These are phyloP conservation scores for Tubosaeta sp. DNA, from an alignment of 768 basidiomycete genomes.

Conservation along the genomic window DNA sequence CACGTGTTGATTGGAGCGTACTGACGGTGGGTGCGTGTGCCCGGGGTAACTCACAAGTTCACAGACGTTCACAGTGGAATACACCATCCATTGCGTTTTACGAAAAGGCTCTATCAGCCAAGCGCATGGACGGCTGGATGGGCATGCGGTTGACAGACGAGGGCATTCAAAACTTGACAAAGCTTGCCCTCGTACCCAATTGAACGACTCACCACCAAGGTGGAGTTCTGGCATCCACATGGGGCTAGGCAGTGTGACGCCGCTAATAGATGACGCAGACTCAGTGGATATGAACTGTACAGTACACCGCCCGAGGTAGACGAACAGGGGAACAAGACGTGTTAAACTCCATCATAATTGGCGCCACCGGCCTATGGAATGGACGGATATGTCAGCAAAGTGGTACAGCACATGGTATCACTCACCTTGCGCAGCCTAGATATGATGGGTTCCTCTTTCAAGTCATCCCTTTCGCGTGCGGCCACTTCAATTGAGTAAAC, in stretches of 20 bases:
- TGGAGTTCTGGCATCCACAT: background rate
- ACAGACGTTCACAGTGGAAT: constrained; percentile 68
- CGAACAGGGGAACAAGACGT: constrained; percentile 10
- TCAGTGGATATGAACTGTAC: constrained; percentile 10
- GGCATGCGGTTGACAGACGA: constrained; percentile 76
- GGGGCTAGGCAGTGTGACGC: constrained; percentile 16
- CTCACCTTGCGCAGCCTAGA: constrained; percentile 75
- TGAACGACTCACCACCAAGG: constrained; percentile 7
- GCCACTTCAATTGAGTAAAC: constrained; percentile 85
- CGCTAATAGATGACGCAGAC: constrained; percentile 21
- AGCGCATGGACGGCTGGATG: constrained; percentile 80
- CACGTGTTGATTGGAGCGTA: constrained; percentile 75
- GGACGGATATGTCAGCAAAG: constrained; percentile 15
- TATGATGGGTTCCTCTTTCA: constrained; percentile 86
- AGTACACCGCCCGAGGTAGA: constrained; percentile 9
- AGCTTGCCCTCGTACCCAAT: constrained; percentile 33
- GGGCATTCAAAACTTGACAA: constrained; percentile 59
- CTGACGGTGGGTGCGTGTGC: constrained; percentile 59
- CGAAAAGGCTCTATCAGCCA: constrained; percentile 77
- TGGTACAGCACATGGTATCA: constrained; percentile 12
- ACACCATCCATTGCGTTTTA: constrained; percentile 89
- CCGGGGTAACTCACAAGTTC: background rate
- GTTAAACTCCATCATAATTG: constrained; percentile 80
- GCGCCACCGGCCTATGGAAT: constrained; percentile 72
- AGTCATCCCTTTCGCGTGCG: constrained; percentile 76